A percentile compares a stretch with the other conserved stretches of the same genome.
These are phyloP conservation scores for Trypanosoma theileri DNA, from an alignment of 208 protist species.

Conservation along the genomic window DNA sequence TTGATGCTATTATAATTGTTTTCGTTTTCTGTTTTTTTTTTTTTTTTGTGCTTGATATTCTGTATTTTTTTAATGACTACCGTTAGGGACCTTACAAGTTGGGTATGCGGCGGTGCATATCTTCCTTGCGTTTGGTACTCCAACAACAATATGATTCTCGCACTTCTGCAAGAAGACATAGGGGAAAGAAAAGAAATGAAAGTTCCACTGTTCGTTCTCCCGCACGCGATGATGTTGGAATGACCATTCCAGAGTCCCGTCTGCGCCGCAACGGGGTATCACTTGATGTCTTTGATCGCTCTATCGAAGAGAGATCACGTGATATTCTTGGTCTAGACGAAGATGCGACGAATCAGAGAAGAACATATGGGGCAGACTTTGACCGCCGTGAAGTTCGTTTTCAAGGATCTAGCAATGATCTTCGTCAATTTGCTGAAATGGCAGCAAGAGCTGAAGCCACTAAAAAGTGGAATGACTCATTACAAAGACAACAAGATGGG, in stretches of 20 bases:
- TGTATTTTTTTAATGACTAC: not conserved
- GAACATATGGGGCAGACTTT: constrained; percentile 22
- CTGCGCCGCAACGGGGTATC: constrained; percentile 25
- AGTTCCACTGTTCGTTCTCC: too few species aligned
- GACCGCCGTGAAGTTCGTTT: constrained; percentile 30
- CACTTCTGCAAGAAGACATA: too few species aligned
- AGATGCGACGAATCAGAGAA: not conserved
- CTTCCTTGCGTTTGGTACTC: not conserved
- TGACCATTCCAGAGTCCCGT: constrained; percentile 34
- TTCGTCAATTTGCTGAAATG: constrained; percentile 26
- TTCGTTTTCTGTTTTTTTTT: not conserved
- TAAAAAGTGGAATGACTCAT: constrained; percentile 3
- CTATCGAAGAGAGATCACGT: constrained; percentile 20
- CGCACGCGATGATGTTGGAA: constrained; percentile 30
- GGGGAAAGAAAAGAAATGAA: too few species aligned
- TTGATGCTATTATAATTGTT: not conserved
- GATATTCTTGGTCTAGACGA: constrained; percentile 22
- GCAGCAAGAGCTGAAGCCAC: constrained; percentile 11
- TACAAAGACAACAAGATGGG: too few species aligned
- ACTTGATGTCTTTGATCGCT: constrained; percentile 29
- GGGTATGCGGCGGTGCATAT: constrained; percentile 5
- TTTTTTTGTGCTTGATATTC: not conserved
- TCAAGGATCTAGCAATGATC: constrained; percentile 22
- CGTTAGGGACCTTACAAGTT: not conserved
- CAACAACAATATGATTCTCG: not conserved